A percentile compares a stretch with the other conserved stretches of the same genome.
Evolutionary conservation across 139 green algal genomes (phyloP).

Genomic region (Micractinium conductrix): DNA sequence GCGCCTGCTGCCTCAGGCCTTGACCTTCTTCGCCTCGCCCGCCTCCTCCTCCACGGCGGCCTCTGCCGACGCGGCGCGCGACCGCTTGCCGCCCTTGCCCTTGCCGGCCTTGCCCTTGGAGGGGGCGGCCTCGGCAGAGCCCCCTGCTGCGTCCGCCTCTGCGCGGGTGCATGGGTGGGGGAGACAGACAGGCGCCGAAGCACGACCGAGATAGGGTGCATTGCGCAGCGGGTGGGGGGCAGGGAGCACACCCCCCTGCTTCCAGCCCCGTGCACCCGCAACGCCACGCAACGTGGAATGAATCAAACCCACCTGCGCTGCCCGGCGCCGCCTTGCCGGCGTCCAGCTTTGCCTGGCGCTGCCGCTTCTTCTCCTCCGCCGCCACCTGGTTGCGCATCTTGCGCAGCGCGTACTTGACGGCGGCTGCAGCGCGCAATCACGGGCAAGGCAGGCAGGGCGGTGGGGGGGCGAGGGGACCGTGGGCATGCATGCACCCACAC

Average conservation of each 20-base stretch:
- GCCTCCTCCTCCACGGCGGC: constrained; percentile 9
- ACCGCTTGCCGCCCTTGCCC: constrained; percentile 22
- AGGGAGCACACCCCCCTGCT: too few relatives aligned
- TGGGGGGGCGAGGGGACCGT: neutral
- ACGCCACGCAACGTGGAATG: too few relatives aligned
- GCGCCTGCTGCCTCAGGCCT: constrained; percentile 5
- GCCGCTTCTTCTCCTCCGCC: constrained; percentile 43
- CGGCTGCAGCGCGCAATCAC: constrained; percentile 27
- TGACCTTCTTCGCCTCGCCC: constrained; percentile 25
- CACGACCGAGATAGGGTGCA: too few relatives aligned
- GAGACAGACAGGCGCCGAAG: too few relatives aligned
- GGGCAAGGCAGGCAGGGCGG: neutral
- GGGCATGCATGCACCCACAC: neutral
- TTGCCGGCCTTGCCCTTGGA: neutral
- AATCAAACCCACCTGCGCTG: neutral
- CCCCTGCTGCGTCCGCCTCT: neutral
- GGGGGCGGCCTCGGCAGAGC: neutral
- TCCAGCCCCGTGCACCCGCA: too few relatives aligned
- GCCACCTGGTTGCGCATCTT: constrained; percentile 42
- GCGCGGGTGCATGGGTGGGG: too few relatives aligned
- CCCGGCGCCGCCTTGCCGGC: neutral
- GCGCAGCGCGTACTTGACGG: constrained; percentile 37
- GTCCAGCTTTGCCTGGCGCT: constrained; percentile 42
- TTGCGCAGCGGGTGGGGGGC: too few relatives aligned
- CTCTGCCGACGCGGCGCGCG: neutral